Evolutionary conservation across 192 early-diverging fungal species (phyloP).

Genomic region (Coemansia sp.): DNA sequence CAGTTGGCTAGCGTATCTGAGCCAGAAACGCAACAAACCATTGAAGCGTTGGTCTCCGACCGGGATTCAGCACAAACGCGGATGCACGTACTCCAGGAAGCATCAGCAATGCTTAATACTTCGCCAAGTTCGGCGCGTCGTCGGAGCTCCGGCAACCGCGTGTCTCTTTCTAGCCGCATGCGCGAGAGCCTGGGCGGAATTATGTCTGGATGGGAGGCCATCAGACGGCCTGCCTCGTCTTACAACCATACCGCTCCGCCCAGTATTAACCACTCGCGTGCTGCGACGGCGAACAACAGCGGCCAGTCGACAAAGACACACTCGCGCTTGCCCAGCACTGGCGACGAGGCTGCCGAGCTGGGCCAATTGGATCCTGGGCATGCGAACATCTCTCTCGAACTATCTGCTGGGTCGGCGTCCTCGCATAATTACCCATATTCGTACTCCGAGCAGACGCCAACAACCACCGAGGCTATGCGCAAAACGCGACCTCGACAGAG

Average conservation of each 20-base stretch:
- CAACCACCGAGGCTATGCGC: background rate
- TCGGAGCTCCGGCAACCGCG: conserved; percentile 14
- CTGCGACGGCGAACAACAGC: conserved; percentile 39
- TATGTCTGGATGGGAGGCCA: conserved; percentile 35
- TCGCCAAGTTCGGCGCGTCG: conserved; percentile 11
- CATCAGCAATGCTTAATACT: background rate
- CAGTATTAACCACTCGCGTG: conserved; percentile 38
- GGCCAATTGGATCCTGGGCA: background rate
- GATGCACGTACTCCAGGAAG: background rate
- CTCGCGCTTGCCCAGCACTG: conserved; percentile 39
- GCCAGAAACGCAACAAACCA: background rate
- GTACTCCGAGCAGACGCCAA: background rate
- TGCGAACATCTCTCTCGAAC: background rate
- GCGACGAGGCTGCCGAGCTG: conserved; percentile 10
- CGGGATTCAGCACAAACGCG: background rate
- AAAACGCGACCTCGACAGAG: conserved; percentile 23
- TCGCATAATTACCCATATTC: background rate
- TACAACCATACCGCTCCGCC: conserved; percentile 42
- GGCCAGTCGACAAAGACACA: conserved; percentile 43
- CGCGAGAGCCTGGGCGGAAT: conserved; percentile 45
- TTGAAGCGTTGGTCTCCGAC: background rate
- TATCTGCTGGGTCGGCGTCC: background rate
- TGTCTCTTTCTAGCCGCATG: conserved; percentile 48
- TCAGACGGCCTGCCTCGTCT: conserved; percentile 16
- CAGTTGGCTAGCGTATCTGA: background rate